Base-by-base conservation (phyloP, 768 basidiomycete species). In the Chalciporus pseudorubinellus region DNA sequence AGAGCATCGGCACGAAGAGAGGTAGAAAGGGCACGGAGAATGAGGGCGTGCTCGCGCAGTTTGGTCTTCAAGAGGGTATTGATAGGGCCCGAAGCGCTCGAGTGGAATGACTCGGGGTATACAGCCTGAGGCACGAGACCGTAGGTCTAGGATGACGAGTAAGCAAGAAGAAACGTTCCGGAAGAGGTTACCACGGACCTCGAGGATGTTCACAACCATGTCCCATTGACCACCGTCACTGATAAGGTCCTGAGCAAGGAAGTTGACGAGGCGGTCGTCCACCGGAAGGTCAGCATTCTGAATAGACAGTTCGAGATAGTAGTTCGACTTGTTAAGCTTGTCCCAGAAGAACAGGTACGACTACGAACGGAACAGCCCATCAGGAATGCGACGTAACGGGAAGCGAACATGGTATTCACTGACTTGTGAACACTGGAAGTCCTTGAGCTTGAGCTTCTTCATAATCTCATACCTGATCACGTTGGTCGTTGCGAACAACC, bases 171-270 rank as follows among this genome's bases (percentile, higher is more conserved):
- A 41, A 21, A 10, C 2, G 14, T 3, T 39, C 33, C 7, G 33
- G 16, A 18, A 39, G 16, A 3, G 3, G 13, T 36, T 12, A 18
- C 11, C 13, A 62, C 69, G n/a, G 44, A 81, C 82, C 72, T 81
- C 79, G 36, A 87, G 69, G 18, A 87, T 62, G 64, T 84, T 85
- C 41, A 82, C 78, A 6, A 77, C 84, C 93, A 95, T 98, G 63
- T 98, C 95, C 87, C 89, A 95, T 67, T 95, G 94, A 8, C 94
- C 95, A 44, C 93, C 93, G 64, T 97, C 94, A 59, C 82, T 85
- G 65, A 95, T 84, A 39, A 91, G 89, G 53, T 87, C 87, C 7
- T 70, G 63, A 9, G 88, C 79, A 41, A 98, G 80, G 72, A 86
- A 85, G 46, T 75, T 80, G 48, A 97, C 74, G n/a, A 94, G 77